Base-by-base conservation (phyloP, 441 rosid species). In the Breynia disticha region DNA sequence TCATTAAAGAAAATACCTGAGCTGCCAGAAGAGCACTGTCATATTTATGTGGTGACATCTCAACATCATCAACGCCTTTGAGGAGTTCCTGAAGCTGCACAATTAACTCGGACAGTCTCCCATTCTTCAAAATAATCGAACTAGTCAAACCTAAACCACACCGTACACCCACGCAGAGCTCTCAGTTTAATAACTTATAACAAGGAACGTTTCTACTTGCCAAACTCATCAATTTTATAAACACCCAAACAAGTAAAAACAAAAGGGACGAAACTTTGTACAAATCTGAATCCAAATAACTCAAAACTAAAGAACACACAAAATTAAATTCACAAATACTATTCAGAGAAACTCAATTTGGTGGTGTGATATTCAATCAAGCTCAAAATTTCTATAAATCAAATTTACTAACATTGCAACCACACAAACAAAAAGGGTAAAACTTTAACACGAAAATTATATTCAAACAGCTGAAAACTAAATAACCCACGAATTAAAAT, bases 51-150 rank as follows among this genome's bases (percentile, higher is more conserved):
- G 85, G 70, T 10, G 76, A 65, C 59, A 74, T 67, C 62, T 79
- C 77, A 41, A 64, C 76, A 52, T 78, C 83, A 70, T 79, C 76
- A 12, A 80, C 90, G 0, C 90, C 90, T 57, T 77, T 71, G 41
- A 90, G 88, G 59, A 90, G 68, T 20, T 90, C 95, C 62, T 90
- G 91, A 70, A 87, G 90, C 84, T 84, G 91, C 7, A 72, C 72
- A 61, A 87, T 74, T 15, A 90, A 66, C 55, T 90, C 97, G 50
- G 96, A 79, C 52, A 90, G 66, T 51, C 75, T 73, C 58, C 85
- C 95, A 56, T 83, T 82, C 68, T 80, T 79, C 67, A 90, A 63
- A 51, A 90, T 65, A 50, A 90, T 75, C 4, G 97, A 84, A 63
- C 96, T 80, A 50, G 91, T 82, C 53, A 84, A 74, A 75, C 96